Percentiles rank a stretch among this genome's conserved stretches.
Conservation (phyloP, 805 yeast genomes). For the Vanderwaltozyma yarrowii region DNA sequence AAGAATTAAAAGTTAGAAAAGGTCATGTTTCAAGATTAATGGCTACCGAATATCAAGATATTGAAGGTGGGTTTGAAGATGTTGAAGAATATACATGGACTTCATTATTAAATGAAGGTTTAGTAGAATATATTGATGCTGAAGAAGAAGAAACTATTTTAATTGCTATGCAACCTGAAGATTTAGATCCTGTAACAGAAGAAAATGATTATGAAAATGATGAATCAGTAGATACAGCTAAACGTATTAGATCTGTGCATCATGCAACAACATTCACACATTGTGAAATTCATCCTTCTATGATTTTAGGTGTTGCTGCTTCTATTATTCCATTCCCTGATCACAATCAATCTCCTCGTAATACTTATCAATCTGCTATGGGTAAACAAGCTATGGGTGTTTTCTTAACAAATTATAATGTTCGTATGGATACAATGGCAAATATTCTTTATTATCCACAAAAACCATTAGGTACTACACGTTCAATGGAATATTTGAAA, state of each 20-base stretch:
- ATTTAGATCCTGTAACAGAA: conserved; percentile 57
- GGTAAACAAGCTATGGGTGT: conserved; percentile 99
- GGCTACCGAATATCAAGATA: conserved; percentile 50
- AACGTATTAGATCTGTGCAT: conserved; percentile 69
- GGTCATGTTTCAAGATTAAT: conserved; percentile 69
- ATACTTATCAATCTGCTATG: conserved; percentile 99
- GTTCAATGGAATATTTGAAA: conserved; percentile 95
- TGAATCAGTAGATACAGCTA: conserved; percentile 42
- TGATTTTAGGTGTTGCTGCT: conserved; percentile 98
- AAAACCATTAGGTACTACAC: conserved; percentile 94
- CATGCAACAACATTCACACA: conserved; percentile 85
- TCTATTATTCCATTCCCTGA: conserved; percentile 99
- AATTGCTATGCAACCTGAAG: conserved; percentile 99
- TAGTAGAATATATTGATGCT: conserved; percentile 95
- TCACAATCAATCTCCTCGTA: conserved; percentile 98
- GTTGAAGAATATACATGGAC: conserved; percentile 72
- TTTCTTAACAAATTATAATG: conserved; percentile 85
- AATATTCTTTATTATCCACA: conserved; percentile 95
- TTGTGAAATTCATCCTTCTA: conserved; percentile 97
- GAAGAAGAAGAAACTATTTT: conserved; percentile 97
- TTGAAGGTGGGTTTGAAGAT: conserved; percentile 41
- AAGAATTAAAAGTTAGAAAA: conserved; percentile 72
- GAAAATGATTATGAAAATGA: conserved; percentile 37
- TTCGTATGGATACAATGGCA: conserved; percentile 99
- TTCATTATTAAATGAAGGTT: conserved; percentile 69